Percentiles rank a stretch among this genome's conserved stretches.
These are phyloP conservation scores for Penicillium tannophilum DNA, from an alignment of 495 filamentous ascomycete genomes.

Conservation along the genomic window DNA sequence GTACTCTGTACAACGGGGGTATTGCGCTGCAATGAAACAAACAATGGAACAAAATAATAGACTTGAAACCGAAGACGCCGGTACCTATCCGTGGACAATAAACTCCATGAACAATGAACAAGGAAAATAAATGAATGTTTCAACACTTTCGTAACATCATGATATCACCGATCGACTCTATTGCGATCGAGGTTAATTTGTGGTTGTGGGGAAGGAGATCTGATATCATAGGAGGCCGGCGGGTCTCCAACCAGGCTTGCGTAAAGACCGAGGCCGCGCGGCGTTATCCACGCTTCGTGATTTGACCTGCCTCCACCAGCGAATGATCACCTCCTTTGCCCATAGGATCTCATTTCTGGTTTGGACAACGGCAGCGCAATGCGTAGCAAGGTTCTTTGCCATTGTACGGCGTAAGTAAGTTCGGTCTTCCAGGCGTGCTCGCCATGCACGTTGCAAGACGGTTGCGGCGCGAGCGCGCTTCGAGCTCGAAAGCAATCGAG, in stretches of 20 bases:
- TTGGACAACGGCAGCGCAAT: slow-evolving; percentile 50
- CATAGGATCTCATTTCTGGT: slow-evolving; percentile 43
- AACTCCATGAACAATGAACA: neutral
- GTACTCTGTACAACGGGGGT: neutral
- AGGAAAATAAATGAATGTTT: slow-evolving; percentile 6
- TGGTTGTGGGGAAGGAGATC: neutral
- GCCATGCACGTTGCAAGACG: slow-evolving; percentile 48
- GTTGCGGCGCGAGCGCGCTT: slow-evolving; percentile 46
- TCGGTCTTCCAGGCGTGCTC: slow-evolving; percentile 31
- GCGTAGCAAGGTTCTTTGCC: slow-evolving; percentile 44
- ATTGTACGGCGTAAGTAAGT: slow-evolving; percentile 38
- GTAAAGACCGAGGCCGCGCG: neutral
- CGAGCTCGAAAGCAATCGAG: slow-evolving; percentile 58
- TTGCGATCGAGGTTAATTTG: neutral
- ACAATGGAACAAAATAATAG: neutral
- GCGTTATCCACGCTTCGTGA: slow-evolving; percentile 14
- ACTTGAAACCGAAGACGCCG: neutral
- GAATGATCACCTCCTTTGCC: slow-evolving; percentile 54
- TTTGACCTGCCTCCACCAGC: slow-evolving; percentile 42
- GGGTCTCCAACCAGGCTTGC: slow-evolving; percentile 3
- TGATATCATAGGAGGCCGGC: slow-evolving; percentile 10
- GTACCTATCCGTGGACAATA: neutral
- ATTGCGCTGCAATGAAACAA: neutral
- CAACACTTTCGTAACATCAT: slow-evolving; percentile 6
- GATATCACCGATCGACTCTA: neutral